Percentiles rank a stretch among this genome's conserved stretches.
phyloP scores from a whole-genome alignment of 306 rosid species.

The Vicia sativa region DNA sequence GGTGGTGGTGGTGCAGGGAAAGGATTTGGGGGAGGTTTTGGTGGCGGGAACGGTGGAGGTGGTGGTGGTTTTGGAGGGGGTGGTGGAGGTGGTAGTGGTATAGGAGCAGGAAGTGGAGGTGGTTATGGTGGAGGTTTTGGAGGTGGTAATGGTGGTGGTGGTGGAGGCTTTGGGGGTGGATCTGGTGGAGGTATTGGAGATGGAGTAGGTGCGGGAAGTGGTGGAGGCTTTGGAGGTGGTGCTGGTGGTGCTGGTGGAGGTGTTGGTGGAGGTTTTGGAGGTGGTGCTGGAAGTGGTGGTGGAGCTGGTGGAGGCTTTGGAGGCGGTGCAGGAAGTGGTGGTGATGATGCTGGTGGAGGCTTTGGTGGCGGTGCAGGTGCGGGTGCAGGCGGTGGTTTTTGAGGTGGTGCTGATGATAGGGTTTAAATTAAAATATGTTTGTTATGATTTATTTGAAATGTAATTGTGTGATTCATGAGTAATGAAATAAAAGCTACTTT shows the following conservation, averaged over 20 bases:
- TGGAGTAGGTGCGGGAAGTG: conserved; percentile 32
- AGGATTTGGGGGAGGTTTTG: conserved; percentile 33
- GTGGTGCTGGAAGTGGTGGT: too few relatives aligned
- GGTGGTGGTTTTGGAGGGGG: background rate
- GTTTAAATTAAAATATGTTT: too few relatives aligned
- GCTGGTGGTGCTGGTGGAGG: background rate
- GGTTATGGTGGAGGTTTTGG: background rate
- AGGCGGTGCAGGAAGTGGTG: too few relatives aligned
- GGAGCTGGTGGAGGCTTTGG: background rate
- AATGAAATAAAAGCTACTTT: too few relatives aligned
- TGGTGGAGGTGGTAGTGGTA: too few relatives aligned
- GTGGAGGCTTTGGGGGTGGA: background rate
- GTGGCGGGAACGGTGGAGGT: conserved; percentile 27
- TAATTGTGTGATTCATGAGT: too few relatives aligned
- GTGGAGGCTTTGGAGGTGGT: background rate
- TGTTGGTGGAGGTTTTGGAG: too few relatives aligned
- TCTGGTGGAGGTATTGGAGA: conserved; percentile 1
- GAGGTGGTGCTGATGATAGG: too few relatives aligned
- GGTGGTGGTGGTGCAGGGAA: background rate
- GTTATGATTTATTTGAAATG: too few relatives aligned
- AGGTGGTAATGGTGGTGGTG: background rate
- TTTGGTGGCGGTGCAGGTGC: too few relatives aligned
- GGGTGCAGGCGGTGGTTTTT: too few relatives aligned
- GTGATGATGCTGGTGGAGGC: too few relatives aligned
- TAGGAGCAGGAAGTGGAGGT: background rate